phyloP scores from a whole-genome alignment of 352 stramenopile species.

The Lagenidium sp. region DNA sequence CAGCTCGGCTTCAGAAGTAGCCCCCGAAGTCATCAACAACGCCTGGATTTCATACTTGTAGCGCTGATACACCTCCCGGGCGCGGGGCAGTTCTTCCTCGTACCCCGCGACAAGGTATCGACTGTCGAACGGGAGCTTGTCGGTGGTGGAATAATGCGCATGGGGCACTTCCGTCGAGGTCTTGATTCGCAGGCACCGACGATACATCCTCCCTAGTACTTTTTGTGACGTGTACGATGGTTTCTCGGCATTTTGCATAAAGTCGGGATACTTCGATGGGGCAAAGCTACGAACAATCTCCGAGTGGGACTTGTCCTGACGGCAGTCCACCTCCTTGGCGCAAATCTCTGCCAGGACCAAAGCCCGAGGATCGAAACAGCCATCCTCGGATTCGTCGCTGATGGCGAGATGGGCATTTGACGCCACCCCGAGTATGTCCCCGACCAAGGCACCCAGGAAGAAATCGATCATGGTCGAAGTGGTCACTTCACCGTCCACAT shows the following conservation, averaged over 20 bases:
- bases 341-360: constrained; percentile 58
- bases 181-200: constrained; percentile 40
- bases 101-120: too few species aligned
- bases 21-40: constrained; percentile 54
- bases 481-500: constrained; percentile 7
- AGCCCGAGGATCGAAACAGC: constrained; percentile 36
- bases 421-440: constrained; percentile 66
- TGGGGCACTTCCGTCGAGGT: too few species aligned
- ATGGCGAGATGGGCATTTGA: constrained; percentile 74
- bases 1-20: constrained; percentile 51
- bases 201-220: constrained; percentile 68
- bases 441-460: constrained; percentile 60
- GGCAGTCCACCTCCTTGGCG: constrained; percentile 61
- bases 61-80: constrained; percentile 59
- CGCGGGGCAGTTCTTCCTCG: too few species aligned
- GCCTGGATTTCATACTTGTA: constrained; percentile 49
- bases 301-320: constrained; percentile 35
- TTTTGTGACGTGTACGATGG: constrained; percentile 57
- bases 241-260: constrained; percentile 71
- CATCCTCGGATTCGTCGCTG: constrained; percentile 31
- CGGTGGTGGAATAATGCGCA: too few species aligned
- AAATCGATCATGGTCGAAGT: constrained; percentile 44
- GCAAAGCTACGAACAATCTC: constrained; percentile 36
- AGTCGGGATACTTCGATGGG: constrained; percentile 63
- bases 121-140: too few species aligned